Percentiles rank a stretch among this genome's conserved stretches.
Evolutionary conservation across 306 rosid genomes (phyloP).

Genomic region (Sicyos baderoa): DNA sequence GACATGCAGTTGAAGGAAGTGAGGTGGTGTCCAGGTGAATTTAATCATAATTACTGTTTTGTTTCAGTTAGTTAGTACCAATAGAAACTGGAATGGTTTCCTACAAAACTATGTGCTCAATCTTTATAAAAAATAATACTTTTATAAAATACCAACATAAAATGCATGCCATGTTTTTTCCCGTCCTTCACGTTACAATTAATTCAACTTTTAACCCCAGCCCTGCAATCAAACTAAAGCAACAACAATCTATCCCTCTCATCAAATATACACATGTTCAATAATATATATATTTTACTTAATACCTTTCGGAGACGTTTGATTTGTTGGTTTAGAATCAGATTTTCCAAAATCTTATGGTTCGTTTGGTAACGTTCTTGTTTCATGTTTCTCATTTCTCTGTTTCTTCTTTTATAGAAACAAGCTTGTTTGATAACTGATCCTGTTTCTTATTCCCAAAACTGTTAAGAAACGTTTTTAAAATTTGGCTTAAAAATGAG

Average conservation of each 20-base stretch:
- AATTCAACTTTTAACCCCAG: slow-evolving; percentile 5
- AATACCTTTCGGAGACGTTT: no score
- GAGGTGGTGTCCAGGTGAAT: neutral
- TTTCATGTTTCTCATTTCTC: no score
- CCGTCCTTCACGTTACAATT: slow-evolving; percentile 1
- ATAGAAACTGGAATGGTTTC: neutral
- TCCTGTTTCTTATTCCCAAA: no score
- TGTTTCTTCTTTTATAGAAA: no score
- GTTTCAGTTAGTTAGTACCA: neutral
- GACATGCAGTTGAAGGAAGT: slow-evolving; percentile 12
- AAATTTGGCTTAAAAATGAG: no score
- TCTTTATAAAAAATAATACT: neutral
- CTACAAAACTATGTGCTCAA: slow-evolving; percentile 8
- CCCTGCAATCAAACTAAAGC: neutral
- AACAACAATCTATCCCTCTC: neutral
- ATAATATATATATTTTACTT: no score
- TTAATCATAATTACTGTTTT: neutral
- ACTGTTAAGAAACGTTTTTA: no score
- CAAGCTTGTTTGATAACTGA: no score
- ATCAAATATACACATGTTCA: neutral
- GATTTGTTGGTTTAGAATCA: no score
- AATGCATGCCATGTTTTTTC: slow-evolving; percentile 5
- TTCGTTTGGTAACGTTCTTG: no score
- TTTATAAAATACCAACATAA: neutral
- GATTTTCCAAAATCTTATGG: no score